Base-by-base conservation (phyloP, 768 basidiomycete genomes). In the Tylopilus rubrobrunneus region DNA sequence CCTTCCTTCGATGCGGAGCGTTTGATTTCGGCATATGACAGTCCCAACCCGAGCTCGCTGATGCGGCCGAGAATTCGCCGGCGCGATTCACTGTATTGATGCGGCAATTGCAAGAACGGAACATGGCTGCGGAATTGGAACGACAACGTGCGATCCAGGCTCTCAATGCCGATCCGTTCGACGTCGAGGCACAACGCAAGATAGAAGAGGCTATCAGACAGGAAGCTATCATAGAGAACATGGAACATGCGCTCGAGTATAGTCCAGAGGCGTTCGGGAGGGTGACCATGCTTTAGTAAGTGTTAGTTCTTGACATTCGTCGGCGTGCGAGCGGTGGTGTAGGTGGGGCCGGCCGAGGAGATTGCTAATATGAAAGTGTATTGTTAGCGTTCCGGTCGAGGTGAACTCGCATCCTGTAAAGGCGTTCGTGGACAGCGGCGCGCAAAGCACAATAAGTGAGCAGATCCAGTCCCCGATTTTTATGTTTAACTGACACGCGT, bases 361-460 rank as follows among this genome's bases (percentile, higher is more conserved):
- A 40, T 48, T 19, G 51, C 58, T 66, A 17, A 66, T 42, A 34
- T 29, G 27, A 42, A 37, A 42, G 53, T 48, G 36, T 36, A 27
- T 52, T 47, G 43, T 29, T 39, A 95, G 91, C 62, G 89, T 98
- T 57, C 82, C 86, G 25, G 85, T 94, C 0, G 97, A 98, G 64
- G 92, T 99, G 2, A 99, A 99, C 64, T 87, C 87, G 1, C 78
- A 80, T 55, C 87, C 88, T 4, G 84, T 98, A 36, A 95, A 92
- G 70, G 97, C 97, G 0, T 99, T 99, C 62, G 97, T 99, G 41
- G 97, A 99, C 68, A 97, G 93, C 59, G 97, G 96, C 40, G 97
- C 97, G 11, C 97, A 99, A 64, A 84, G 84, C 57, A 99, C 96
- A 2, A 98, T 98, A 74, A 98, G 95, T 95, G 63, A 63, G 87